Evolutionary conservation across 331 rosid genomes (phyloP), one percentile per base, ranked within the genome.

Genomic region (Acacia concinna): DNA sequence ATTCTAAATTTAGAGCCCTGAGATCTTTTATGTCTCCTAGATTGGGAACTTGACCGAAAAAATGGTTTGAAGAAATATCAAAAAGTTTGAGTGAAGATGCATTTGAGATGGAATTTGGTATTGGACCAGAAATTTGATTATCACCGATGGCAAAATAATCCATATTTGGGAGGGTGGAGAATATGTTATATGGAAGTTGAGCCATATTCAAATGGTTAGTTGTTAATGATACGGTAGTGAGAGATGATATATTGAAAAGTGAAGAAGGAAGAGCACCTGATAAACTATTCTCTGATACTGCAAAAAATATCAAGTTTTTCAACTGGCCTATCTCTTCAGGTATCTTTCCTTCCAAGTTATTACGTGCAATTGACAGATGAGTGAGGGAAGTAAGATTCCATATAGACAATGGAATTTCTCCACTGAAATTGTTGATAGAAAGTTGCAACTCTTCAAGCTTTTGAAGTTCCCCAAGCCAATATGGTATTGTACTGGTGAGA

Each of bases 71-170:
- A 2, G 8, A 0, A 0, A 63, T 43, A 44, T 38, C 43, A 59
- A 71, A 80, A 0, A 0, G 0, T 20, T 37, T 13, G 17, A 86
- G 87, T 0, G n/a, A 10, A 13, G 89, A 83, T 23, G 87, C 83
- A 28, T 83, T 86, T 17, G 79, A 60, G 21, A 83, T 43, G 23
- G 83, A 54, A 43, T 0, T 10, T 9, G 85, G 89, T 6, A 86
- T 67, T 23, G 37, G 5, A 11, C 87, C 83, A 2, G n/a, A 57
- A 15, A 80, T 83, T 1, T n/a, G 21, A 59, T 80, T 86, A 0
- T 0, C 0, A 1, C 7, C 7, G 4, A 83, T n/a, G 0, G 0
- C 32, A 73, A 86, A 30, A 0, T 0, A 0, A 77, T 11, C 2
- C 31, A 83, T 37, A 8, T 73, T 34, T 3, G 83, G 62, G 68